Evolutionary conservation across 352 stramenopile genomes (phyloP), one percentile per base, ranked within the genome.

Genomic region (Pythium dissimile): DNA sequence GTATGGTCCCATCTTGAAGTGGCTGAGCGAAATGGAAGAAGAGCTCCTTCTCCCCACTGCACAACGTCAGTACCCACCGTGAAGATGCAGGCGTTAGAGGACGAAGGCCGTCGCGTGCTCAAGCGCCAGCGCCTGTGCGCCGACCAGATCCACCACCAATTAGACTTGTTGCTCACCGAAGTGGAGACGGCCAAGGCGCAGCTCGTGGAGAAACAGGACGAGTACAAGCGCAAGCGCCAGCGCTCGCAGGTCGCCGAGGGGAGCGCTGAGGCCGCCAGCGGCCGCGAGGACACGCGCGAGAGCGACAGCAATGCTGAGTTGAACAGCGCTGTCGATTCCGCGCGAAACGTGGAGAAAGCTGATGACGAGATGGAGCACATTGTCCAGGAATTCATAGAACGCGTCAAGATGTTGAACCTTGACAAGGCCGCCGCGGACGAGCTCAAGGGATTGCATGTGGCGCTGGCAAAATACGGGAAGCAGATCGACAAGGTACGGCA

Each of bases 401-500:
- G 77, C 10, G 79, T 88, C 28, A 73, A 69, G 15, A 62, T 86
- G 28, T 45, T 92, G 53, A 86, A 89, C 46, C 65, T 89, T 12
- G 80, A 92, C 44, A 87, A 88, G 62, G 84, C 78, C 35, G 74
- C 88, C 11, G 68, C 71, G 1, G 80, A 76, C 21, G 82, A 92
- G 51, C 64, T 92, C 13, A 88, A 87, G 46, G 51, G 60, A 6
- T 83, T 92, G 21, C 82, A 92, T 49, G 67, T 85, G 30, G 62
- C 84, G 42, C 50, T 92, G 42, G 87, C 79, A 41, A 92, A 89
- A 55, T 89, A 84, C 44, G 78, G 73, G 31, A 92, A 92, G 59
- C 75, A 86, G 38, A 89, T 92, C 51, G 80, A 92, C 58, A 89
- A 92, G 78, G 82, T 92, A 18, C 8, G 20, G 6, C 23, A 13